These are phyloP conservation scores for Candida ortonii DNA, from an alignment of 805 yeast genomes.

Conservation along the genomic window DNA sequence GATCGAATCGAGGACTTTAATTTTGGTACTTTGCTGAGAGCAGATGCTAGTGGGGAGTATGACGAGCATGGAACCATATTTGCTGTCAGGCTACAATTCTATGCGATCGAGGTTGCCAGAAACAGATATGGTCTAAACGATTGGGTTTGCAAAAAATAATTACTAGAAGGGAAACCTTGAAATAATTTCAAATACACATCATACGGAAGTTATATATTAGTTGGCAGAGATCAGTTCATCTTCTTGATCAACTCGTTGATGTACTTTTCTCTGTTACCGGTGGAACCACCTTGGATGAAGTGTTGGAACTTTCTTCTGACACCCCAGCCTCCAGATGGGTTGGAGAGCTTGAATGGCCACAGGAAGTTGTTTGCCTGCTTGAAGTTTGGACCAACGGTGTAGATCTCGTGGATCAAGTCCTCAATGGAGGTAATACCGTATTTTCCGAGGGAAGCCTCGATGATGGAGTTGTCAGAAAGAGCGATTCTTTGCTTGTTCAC, in stretches of 20 bases:
- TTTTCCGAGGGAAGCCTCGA: constrained; percentile 86
- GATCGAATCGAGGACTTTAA: constrained; percentile 81
- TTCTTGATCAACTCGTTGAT: constrained; percentile 92
- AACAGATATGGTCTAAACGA: constrained; percentile 88
- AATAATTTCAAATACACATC: constrained; percentile 7
- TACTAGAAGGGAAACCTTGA: constrained; percentile 6
- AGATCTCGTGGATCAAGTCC: constrained; percentile 94
- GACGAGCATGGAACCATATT: constrained; percentile 81
- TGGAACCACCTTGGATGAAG: constrained; percentile 97
- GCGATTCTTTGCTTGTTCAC: constrained; percentile 93
- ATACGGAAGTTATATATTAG: constrained; percentile 8
- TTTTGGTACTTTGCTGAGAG: constrained; percentile 90
- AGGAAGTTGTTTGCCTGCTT: constrained; percentile 97
- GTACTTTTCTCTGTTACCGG: constrained; percentile 97
- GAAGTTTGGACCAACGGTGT: constrained; percentile 97
- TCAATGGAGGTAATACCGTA: constrained; percentile 90
- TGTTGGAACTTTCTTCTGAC: constrained; percentile 94
- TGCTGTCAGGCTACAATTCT: constrained; percentile 89
- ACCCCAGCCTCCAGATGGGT: constrained; percentile 98
- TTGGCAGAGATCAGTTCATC: constrained; percentile 63
- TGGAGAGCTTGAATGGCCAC: constrained; percentile 96
- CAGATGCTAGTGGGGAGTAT: constrained; percentile 70
- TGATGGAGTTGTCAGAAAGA: constrained; percentile 80
- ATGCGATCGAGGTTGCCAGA: constrained; percentile 92
- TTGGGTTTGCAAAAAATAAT: constrained; percentile 58